Base-by-base conservation (phyloP, 2,329 filamentous ascomycete species). In the Beauveria caledonica region DNA sequence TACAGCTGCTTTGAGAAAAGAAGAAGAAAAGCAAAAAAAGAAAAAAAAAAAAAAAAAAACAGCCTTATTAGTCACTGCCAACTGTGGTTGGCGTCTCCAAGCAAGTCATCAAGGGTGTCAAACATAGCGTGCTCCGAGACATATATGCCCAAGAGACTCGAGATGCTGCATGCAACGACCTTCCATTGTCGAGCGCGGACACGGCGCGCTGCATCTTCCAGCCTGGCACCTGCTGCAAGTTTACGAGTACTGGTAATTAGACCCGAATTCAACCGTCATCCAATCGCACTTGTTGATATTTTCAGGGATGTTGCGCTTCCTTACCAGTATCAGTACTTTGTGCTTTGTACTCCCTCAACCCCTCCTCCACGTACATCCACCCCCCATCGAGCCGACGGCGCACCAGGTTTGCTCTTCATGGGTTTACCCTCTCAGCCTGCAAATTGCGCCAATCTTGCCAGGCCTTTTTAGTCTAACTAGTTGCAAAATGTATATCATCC, bases 371-470 rank as follows among this genome's bases (percentile, higher is more conserved):
- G 13, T 42, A 27, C 54, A 40, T 39, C 10, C 40, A 46, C n/a
- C 33, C 56, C 25, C 46, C 46, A 44, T 58, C 56, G 17, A 51
- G 42, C 53, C 45, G 19, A 39, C 33, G 45, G 45, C 56, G 55
- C 23, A 52, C 46, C 21, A 21, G 48, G 56, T 51, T 58, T 58
- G 48, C 56, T 58, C 55, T 50, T 58, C 25, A 58, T 58, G 56
- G 48, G 27, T 55, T 55, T 54, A 29, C 58, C 36, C 42, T 39
- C 58, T 39, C 58, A 54, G 58, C 50, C 58, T 60, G 58, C 58
- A 60, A 60, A 60, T 60, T 60, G 40, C 58, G 58, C 58, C 58
- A 60, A 55, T 60, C 58, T 55, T 60, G 29, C 25, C 40, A 29
- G 21, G 25, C 29, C 51, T 21, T 52, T 44, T 54, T 60, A 60